A percentile compares a stretch with the other conserved stretches of the same genome.
phyloP scores from a whole-genome alignment of 306 rosid species.

The Vigna reflexopilosa region DNA sequence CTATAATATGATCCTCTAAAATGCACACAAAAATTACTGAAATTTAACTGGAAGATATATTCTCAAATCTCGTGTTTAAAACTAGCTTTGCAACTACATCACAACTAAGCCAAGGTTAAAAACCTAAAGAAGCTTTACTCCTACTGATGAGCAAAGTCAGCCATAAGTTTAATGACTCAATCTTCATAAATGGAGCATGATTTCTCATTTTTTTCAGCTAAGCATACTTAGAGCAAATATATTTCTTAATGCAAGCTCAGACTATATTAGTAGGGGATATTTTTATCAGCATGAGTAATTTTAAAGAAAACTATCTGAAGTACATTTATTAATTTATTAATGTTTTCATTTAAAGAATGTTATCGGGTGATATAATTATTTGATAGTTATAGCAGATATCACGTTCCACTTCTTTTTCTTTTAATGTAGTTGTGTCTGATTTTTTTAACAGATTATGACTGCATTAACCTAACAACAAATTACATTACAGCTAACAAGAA shows the following conservation, averaged over 20 bases:
- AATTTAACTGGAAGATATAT: constrained; percentile 15
- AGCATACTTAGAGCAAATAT: constrained; percentile 2
- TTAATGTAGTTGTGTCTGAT: neutral
- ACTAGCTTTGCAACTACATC: constrained; percentile 34
- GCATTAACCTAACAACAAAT: constrained; percentile 36
- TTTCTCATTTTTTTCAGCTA: constrained; percentile 15
- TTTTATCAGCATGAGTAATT: constrained; percentile 10
- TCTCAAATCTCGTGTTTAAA: constrained; percentile 27
- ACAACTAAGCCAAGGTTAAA: constrained; percentile 1
- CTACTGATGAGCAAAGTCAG: constrained; percentile 16
- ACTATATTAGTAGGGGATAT: constrained; percentile 18
- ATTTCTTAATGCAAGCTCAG: constrained; percentile 18
- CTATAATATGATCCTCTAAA: constrained; percentile 20
- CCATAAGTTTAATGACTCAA: neutral
- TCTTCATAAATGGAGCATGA: neutral
- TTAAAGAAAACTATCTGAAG: constrained; percentile 1
- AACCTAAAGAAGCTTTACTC: neutral
- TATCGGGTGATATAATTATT: neutral
- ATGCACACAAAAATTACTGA: constrained; percentile 25
- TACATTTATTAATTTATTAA: neutral
- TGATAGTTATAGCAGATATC: neutral
- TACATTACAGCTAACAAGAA: constrained; percentile 39
- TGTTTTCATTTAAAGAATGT: constrained; percentile 12
- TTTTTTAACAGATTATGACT: constrained; percentile 23
- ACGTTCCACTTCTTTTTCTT: constrained; percentile 3